Evolutionary conservation across 257 asterid species (phyloP), one percentile per base, ranked within the genome.

Genomic region (Leonotis leonurus): DNA sequence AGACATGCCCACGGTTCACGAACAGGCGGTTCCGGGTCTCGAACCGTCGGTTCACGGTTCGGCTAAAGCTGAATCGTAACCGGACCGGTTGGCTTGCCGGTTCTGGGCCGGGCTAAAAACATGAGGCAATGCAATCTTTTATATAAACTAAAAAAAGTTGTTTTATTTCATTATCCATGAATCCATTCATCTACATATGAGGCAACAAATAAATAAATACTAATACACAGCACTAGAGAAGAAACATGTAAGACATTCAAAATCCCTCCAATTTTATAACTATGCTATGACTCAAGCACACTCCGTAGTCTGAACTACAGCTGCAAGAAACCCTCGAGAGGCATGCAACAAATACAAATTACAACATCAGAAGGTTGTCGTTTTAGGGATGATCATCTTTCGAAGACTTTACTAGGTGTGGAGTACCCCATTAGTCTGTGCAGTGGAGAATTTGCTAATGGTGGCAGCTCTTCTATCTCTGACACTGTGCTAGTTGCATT

Each of bases 401-500:
- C 59, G 63, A 84, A 26, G 24, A 92, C 95, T 68, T 83, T 78
- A 60, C 97, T 80, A 3, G 83, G 77, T 1, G 95, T 80, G 37
- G 83, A 53, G 69, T 92, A 92, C 39, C 99, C 99, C 97, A 92
- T 86, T 22, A 91, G 83, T 61, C 80, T 82, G 69, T 91, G 98
- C 64, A 91, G 94, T 3, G 95, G 83, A 40, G 89, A 77, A 35
- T 77, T 80, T 26, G 82, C 53, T 0, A 63, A 29, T 62, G 75
- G 50, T 40, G 40, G 69, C 43, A 80, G 67, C 68, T 80, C 86
- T 64, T 83, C 81, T 17, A 79, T 85, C 70, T 81, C 89, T 33
- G 91, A n/a, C n/a, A n/a, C n/a, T n/a, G n/a, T 35, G 18, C 20
- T 6, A 12, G 81, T 69, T 20, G 32, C 39, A 48, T 70, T 78